Percentiles rank a stretch among this genome's conserved stretches.
Evolutionary conservation across 1,284 basidiomycete species (phyloP).

Genomic region (Laetiporus sulphureus): DNA sequence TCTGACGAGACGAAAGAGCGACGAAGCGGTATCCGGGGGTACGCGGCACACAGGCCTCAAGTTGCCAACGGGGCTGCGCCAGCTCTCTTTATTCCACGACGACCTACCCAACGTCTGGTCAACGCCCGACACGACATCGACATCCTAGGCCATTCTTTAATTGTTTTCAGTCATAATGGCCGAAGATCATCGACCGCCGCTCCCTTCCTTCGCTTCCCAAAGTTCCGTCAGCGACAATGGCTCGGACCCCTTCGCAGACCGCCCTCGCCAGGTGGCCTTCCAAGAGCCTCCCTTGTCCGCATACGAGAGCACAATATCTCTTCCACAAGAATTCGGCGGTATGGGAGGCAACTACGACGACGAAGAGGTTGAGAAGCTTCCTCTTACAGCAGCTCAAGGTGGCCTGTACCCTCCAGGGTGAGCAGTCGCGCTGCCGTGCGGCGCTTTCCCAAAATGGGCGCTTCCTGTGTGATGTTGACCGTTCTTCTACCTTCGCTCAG

Average conservation of each 20-base stretch:
- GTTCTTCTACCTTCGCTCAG: slow-evolving; percentile 26
- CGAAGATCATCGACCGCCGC: slow-evolving; percentile 37
- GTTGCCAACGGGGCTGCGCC: slow-evolving; percentile 6
- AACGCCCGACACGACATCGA: neutral
- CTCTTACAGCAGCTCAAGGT: slow-evolving; percentile 52
- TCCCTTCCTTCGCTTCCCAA: slow-evolving; percentile 33
- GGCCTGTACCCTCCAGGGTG: slow-evolving; percentile 70
- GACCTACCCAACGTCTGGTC: slow-evolving; percentile 1
- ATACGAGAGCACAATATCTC: slow-evolving; percentile 46
- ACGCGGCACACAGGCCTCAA: neutral
- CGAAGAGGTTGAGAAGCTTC: slow-evolving; percentile 69
- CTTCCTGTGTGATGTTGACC: neutral
- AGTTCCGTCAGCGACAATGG: slow-evolving; percentile 25
- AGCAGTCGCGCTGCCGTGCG: slow-evolving; percentile 22
- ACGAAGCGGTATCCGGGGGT: slow-evolving; percentile 4
- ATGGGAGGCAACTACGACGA: slow-evolving; percentile 41
- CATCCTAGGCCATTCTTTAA: slow-evolving; percentile 3
- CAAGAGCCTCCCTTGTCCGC: slow-evolving; percentile 41
- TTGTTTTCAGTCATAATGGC: slow-evolving; percentile 35
- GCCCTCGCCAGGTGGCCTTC: slow-evolving; percentile 48
- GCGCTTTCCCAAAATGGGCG: neutral
- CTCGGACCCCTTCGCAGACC: slow-evolving; percentile 73
- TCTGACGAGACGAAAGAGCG: neutral
- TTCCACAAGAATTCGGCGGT: slow-evolving; percentile 47
- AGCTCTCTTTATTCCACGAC: slow-evolving; percentile 4